Evolutionary conservation across 2,329 filamentous ascomycete species (phyloP).

Genomic region (Metarhizium album): DNA sequence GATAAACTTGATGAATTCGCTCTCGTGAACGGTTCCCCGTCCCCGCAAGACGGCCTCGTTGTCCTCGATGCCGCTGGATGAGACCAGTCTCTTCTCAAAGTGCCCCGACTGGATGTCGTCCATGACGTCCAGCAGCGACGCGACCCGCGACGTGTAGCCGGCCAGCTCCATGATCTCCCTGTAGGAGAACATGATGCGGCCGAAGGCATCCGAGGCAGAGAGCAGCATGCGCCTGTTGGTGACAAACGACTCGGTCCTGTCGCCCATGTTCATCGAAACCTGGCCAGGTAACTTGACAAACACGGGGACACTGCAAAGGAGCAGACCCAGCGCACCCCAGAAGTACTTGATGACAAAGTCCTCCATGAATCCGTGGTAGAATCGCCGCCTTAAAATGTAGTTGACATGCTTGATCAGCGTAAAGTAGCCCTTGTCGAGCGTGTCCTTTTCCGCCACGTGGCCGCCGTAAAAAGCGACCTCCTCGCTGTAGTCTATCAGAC

Average conservation of each 20-base stretch:
- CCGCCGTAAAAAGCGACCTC: constrained; percentile 88
- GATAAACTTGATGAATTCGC: constrained; percentile 71
- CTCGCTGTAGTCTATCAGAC: constrained; percentile 91
- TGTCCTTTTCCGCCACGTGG: constrained; percentile 91
- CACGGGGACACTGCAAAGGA: constrained; percentile 89
- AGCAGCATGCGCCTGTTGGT: constrained; percentile 89
- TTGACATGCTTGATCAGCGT: constrained; percentile 99
- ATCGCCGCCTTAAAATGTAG: constrained; percentile 75
- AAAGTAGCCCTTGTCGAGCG: constrained; percentile 95
- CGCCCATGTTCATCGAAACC: constrained; percentile 54
- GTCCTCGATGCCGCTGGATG: constrained; percentile 68
- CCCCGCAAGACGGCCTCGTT: constrained; percentile 76
- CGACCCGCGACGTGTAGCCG: constrained; percentile 87
- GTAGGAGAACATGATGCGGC: constrained; percentile 94
- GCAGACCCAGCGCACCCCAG: constrained; percentile 85
- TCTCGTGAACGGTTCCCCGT: constrained; percentile 73
- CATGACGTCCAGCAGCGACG: constrained; percentile 85
- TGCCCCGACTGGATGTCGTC: constrained; percentile 81
- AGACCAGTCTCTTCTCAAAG: constrained; percentile 95
- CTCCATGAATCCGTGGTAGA: constrained; percentile 99
- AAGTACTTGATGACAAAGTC: constrained; percentile 99
- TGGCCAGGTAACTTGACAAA: constrained; percentile 86
- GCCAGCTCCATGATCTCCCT: constrained; percentile 94
- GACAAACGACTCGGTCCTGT: constrained; percentile 69
- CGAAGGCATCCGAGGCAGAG: constrained; percentile 89